These are phyloP conservation scores for Tetradesmus lagerheimii DNA, from an alignment of 139 green algal genomes.

Conservation along the genomic window DNA sequence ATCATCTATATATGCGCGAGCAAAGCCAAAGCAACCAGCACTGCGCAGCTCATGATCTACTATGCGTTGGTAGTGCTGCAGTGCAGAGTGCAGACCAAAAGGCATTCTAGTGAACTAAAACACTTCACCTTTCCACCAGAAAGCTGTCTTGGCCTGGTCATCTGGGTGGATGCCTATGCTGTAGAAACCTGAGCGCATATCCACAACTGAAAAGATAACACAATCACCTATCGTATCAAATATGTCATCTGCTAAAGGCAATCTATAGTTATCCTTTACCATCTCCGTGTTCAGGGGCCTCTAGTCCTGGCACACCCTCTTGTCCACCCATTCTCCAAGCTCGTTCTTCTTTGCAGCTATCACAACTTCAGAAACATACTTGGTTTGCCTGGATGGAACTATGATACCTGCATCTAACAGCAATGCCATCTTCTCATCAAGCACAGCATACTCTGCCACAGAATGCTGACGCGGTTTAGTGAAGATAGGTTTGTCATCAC, in stretches of 20 bases:
- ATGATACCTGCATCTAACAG: not conserved
- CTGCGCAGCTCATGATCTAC: constrained; percentile 30
- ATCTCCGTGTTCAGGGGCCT: not conserved
- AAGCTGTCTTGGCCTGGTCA: constrained; percentile 46
- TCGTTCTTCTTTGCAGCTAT: not conserved
- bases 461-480: not conserved
- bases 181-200: constrained; percentile 50
- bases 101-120: constrained; percentile 28
- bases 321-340: not conserved
- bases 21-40: not conserved
- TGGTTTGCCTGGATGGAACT: not conserved
- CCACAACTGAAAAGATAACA: constrained; percentile 51
- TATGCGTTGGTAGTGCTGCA: constrained; percentile 22
- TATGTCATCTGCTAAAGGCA: not conserved
- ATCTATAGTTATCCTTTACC: not conserved
- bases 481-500: not conserved
- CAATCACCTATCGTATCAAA: not conserved
- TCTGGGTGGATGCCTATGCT: constrained; percentile 27
- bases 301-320: not conserved
- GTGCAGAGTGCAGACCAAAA: constrained; percentile 43
- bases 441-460: not conserved
- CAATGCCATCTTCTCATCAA: not conserved
- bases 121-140: constrained; percentile 36
- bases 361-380: not conserved
- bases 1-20: constrained; percentile 47